These are phyloP conservation scores for Phoma sp. DNA, from an alignment of 2,329 filamentous ascomycete species.

Conservation along the genomic window DNA sequence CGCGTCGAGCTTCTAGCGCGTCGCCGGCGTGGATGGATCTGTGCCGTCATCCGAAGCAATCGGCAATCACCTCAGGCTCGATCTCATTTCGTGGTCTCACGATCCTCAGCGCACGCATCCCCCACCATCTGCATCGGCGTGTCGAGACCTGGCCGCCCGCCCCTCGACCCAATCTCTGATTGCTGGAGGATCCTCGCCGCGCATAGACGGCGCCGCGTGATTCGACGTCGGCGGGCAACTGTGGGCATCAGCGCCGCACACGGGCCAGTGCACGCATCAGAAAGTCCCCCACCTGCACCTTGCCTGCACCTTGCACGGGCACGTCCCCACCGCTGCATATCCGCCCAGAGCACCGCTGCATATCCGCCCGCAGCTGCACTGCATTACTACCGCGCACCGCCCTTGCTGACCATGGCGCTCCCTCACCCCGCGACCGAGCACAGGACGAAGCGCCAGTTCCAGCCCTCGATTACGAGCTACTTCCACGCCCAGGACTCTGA, in stretches of 20 bases:
- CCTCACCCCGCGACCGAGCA: constrained; percentile 30
- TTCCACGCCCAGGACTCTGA: constrained; percentile 39
- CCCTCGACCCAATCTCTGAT: constrained; percentile 6
- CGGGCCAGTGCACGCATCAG: constrained; percentile 14
- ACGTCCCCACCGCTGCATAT: neutral
- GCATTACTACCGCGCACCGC: constrained; percentile 3
- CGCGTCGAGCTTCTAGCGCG: constrained; percentile 5
- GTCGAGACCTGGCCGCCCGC: constrained; percentile 13
- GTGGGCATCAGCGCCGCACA: constrained; percentile 1
- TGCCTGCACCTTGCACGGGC: no score
- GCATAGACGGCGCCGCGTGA: constrained; percentile 15
- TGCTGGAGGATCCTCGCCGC: constrained; percentile 11
- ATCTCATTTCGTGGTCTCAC: neutral
- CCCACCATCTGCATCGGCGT: constrained; percentile 12
- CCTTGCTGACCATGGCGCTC: constrained; percentile 29
- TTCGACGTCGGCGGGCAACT: constrained; percentile 9
- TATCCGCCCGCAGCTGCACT: constrained; percentile 6
- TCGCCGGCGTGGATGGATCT: constrained; percentile 26
- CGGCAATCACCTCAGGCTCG: neutral
- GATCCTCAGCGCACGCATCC: neutral
- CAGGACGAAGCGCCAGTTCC: constrained; percentile 54
- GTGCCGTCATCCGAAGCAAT: constrained; percentile 23
- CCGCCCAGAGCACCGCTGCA: constrained; percentile 13
- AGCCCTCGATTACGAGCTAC: constrained; percentile 56
- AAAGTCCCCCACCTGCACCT: constrained; percentile 12